Conservation (phyloP, 2,329 filamentous ascomycete genomes). For the Clarireedia homoeocarpa region DNA sequence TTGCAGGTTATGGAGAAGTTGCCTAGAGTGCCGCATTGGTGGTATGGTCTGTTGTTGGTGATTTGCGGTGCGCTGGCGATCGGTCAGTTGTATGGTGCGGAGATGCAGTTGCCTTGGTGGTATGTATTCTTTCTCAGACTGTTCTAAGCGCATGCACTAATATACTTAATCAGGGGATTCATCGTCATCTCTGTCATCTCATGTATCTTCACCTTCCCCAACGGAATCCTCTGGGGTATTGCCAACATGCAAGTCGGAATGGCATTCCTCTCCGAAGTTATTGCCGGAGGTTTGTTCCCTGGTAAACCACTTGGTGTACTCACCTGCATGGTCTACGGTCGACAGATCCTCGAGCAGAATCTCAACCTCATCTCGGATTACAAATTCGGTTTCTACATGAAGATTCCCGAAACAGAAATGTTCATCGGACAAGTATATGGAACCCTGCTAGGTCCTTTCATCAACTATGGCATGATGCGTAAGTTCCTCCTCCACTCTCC, state of each 20-base stretch:
- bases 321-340: conserved; percentile 27
- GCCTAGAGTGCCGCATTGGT: conserved; percentile 48
- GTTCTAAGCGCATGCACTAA: neutral
- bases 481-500: neutral
- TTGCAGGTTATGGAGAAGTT: conserved; percentile 39
- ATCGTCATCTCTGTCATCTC: conserved; percentile 24
- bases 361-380: conserved; percentile 30
- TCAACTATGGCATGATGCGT: conserved; percentile 30
- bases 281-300: conserved; percentile 38
- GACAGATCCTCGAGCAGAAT: conserved; percentile 31
- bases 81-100: conserved; percentile 43
- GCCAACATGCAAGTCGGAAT: conserved; percentile 40
- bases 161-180: conserved; percentile 13
- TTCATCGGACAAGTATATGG: conserved; percentile 31
- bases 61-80: conserved; percentile 37
- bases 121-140: neutral
- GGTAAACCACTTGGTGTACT: conserved; percentile 47
- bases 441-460: conserved; percentile 29
- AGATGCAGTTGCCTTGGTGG: conserved; percentile 37
- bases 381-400: conserved; percentile 34
- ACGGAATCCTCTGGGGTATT: conserved; percentile 34
- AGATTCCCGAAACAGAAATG: conserved; percentile 32
- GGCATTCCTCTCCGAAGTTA: conserved; percentile 40
- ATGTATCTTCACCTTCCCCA: conserved; percentile 22
- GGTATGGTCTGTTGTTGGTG: conserved; percentile 42